A percentile compares a stretch with the other conserved stretches of the same genome.
Conservation (phyloP, 805 yeast species). For the Metschnikowia gelsemii region DNA sequence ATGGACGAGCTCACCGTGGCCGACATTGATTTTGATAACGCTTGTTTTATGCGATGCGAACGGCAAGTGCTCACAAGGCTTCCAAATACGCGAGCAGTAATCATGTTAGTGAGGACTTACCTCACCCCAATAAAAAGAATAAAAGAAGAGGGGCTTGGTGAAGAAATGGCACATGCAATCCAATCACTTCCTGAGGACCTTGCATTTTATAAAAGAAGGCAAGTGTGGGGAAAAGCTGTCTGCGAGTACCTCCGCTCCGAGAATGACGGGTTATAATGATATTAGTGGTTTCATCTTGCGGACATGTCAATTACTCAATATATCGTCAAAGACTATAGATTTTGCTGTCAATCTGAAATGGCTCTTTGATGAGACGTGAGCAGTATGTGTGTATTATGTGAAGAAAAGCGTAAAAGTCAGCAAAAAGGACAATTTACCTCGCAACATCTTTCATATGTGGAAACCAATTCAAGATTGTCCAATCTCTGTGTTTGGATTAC, state of each 20-base stretch:
- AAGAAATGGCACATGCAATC: constrained; percentile 32
- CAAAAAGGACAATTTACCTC: too few relatives aligned
- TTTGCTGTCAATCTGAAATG: too few relatives aligned
- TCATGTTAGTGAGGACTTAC: constrained; percentile 41
- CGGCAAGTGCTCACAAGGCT: constrained; percentile 38
- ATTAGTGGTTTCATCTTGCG: too few relatives aligned
- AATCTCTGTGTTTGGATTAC: too few relatives aligned
- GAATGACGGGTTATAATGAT: too few relatives aligned
- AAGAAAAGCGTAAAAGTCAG: too few relatives aligned
- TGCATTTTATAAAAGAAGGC: constrained; percentile 37
- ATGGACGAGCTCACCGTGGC: constrained; percentile 35
- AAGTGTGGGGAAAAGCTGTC: constrained; percentile 41
- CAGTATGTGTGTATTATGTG: too few relatives aligned
- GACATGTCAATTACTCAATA: too few relatives aligned
- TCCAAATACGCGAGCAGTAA: constrained; percentile 34
- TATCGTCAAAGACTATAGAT: too few relatives aligned
- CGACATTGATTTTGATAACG: constrained; percentile 37
- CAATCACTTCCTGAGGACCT: constrained; percentile 40
- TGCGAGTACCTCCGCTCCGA: constrained; percentile 27
- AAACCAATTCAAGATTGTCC: too few relatives aligned
- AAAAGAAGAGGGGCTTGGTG: constrained; percentile 34
- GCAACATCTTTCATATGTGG: too few relatives aligned
- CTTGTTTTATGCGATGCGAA: constrained; percentile 36
- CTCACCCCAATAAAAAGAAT: constrained; percentile 30
- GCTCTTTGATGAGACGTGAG: too few relatives aligned